Percentiles rank a stretch among this genome's conserved stretches.
Evolutionary conservation across 768 basidiomycete genomes (phyloP).

Genomic region (Phaeotremella skinneri): DNA sequence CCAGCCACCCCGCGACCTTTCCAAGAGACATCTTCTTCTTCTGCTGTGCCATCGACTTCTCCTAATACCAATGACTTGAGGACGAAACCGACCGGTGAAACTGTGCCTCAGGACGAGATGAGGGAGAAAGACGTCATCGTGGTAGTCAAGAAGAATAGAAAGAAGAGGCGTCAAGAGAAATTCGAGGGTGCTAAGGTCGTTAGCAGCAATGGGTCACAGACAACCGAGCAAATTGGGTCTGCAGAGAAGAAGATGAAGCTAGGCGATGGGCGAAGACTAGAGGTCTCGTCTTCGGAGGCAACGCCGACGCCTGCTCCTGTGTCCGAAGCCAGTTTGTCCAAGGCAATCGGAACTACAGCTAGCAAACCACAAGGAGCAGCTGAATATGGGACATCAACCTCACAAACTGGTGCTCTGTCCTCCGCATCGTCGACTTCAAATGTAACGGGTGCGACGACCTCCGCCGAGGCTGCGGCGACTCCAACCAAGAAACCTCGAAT

Average conservation of each 20-base stretch:
- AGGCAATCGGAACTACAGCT: neutral
- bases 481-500: constrained; percentile 12
- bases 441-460: neutral
- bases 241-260: constrained; percentile 26
- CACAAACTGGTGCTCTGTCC: neutral
- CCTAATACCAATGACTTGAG: too few relatives aligned
- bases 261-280: constrained; percentile 10
- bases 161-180: constrained; percentile 65
- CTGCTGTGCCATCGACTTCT: neutral
- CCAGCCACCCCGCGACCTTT: too few relatives aligned
- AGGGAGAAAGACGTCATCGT: constrained; percentile 65
- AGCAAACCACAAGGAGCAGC: neutral
- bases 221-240: constrained; percentile 44
- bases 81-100: too few relatives aligned
- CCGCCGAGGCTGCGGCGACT: neutral
- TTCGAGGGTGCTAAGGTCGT: constrained; percentile 9
- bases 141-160: constrained; percentile 64
- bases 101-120: too few relatives aligned
- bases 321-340: neutral
- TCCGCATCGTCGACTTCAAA: neutral
- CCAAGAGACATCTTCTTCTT: too few relatives aligned
- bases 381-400: neutral
- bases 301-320: neutral
- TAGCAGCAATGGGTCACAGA: constrained; percentile 2
- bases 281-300: constrained; percentile 13